phyloP scores from a whole-genome alignment of 2,329 filamentous ascomycete genomes.

The Fusarium duplospermum region DNA sequence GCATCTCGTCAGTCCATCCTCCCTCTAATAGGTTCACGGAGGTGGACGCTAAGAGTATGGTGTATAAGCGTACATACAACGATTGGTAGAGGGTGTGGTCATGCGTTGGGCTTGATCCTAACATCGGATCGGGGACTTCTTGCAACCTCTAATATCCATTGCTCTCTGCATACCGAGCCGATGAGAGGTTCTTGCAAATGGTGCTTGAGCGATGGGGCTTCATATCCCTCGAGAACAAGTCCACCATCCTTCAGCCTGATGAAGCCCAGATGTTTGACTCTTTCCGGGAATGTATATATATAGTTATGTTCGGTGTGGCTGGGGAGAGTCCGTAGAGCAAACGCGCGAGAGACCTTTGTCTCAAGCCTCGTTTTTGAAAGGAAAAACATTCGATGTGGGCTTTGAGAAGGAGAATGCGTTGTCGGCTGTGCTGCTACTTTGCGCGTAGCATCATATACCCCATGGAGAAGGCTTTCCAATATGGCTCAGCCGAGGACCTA shows the following conservation, averaged over 20 bases:
- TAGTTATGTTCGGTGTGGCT: background rate
- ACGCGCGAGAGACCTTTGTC: background rate
- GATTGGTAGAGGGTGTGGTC: no score
- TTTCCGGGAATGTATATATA: background rate
- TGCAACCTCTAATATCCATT: no score
- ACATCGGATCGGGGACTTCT: no score
- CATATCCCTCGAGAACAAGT: no score
- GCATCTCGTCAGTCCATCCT: no score
- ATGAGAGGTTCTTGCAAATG: no score
- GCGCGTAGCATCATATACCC: background rate
- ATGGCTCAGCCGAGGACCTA: background rate
- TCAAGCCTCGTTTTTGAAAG: background rate
- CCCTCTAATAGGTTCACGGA: no score
- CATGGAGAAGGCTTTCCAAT: background rate
- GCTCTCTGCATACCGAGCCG: no score
- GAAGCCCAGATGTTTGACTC: background rate
- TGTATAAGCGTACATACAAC: no score
- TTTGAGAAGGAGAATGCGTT: background rate
- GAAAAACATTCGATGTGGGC: background rate
- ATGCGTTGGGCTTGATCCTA: no score
- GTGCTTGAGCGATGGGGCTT: no score
- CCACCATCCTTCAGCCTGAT: background rate
- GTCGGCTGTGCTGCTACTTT: background rate
- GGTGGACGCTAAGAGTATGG: no score
- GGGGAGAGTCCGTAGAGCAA: background rate